Percentiles rank a stretch among this genome's conserved stretches.
These are phyloP conservation scores for Penicillium sp. DNA, from an alignment of 2,329 filamentous ascomycete species.

Conservation along the genomic window DNA sequence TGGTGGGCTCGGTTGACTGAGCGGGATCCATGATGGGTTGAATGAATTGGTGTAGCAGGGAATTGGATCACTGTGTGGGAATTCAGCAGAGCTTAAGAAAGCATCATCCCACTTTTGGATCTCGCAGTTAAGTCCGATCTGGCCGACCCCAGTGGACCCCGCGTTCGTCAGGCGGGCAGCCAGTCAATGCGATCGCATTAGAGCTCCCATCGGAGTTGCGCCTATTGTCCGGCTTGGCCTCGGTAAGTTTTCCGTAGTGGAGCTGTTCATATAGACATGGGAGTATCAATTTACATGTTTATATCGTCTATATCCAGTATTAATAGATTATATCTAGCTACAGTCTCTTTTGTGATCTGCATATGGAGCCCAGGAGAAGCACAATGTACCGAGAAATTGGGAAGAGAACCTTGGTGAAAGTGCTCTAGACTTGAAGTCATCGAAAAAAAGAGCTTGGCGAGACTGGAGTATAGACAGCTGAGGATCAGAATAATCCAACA, in stretches of 20 bases:
- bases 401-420: neutral
- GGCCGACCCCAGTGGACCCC: conserved; percentile 20
- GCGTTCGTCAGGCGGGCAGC: conserved; percentile 15
- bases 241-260: conserved; percentile 1
- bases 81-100: neutral
- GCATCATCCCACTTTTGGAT: neutral
- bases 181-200: conserved; percentile 24
- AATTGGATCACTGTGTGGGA: neutral
- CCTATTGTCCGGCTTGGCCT: conserved; percentile 11
- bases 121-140: conserved; percentile 19
- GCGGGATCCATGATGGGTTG: conserved; percentile 31
- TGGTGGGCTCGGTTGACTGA: conserved; percentile 30
- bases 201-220: conserved; percentile 27
- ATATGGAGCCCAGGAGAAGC: neutral
- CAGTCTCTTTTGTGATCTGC: neutral
- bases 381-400: neutral
- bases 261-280: neutral
- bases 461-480: neutral
- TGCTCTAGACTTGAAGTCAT: neutral
- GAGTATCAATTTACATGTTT: neutral
- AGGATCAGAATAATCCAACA: neutral
- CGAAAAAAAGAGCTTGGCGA: neutral
- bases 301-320: neutral
- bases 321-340: neutral
- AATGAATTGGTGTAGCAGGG: neutral